These are phyloP conservation scores for Aspergillus avenaceus DNA, from an alignment of 495 filamentous ascomycete genomes.

Conservation along the genomic window DNA sequence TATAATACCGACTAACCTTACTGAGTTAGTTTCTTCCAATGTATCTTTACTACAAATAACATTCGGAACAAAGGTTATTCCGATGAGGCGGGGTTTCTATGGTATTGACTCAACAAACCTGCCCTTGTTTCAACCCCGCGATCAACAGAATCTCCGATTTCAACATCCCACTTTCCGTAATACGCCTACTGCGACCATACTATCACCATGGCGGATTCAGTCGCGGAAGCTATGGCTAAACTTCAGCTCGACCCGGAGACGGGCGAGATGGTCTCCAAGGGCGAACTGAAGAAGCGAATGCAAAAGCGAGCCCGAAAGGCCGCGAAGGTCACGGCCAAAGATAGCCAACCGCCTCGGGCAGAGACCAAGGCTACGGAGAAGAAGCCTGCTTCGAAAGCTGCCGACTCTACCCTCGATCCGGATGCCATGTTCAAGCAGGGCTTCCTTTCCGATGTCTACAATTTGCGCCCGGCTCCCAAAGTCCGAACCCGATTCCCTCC, in stretches of 20 bases:
- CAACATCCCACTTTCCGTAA: too few species aligned
- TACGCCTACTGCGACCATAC: not conserved
- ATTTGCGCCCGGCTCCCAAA: slow-evolving; percentile 61
- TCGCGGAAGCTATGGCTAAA: slow-evolving; percentile 51
- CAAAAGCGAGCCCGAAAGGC: slow-evolving; percentile 61
- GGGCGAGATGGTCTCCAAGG: slow-evolving; percentile 63
- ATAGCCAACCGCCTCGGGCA: slow-evolving; percentile 28
- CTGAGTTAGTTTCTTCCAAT: too few species aligned
- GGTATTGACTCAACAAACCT: too few species aligned
- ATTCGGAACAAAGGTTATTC: too few species aligned
- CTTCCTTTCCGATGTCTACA: slow-evolving; percentile 76
- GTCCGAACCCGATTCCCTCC: slow-evolving; percentile 86
- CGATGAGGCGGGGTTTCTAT: too few species aligned
- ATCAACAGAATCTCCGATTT: too few species aligned
- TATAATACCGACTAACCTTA: too few species aligned
- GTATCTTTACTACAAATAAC: too few species aligned
- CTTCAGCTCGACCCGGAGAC: slow-evolving; percentile 62
- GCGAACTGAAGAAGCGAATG: slow-evolving; percentile 62
- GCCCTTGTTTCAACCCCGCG: too few species aligned
- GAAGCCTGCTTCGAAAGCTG: slow-evolving; percentile 35
- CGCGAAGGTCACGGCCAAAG: slow-evolving; percentile 33
- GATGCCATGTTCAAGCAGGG: slow-evolving; percentile 80
- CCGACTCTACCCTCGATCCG: slow-evolving; percentile 50
- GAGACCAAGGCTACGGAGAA: slow-evolving; percentile 31
- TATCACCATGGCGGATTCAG: slow-evolving; percentile 54